Evolutionary conservation across 257 asterid genomes (phyloP), one percentile per base, ranked within the genome.

Genomic region (Scutellaria galericulata): DNA sequence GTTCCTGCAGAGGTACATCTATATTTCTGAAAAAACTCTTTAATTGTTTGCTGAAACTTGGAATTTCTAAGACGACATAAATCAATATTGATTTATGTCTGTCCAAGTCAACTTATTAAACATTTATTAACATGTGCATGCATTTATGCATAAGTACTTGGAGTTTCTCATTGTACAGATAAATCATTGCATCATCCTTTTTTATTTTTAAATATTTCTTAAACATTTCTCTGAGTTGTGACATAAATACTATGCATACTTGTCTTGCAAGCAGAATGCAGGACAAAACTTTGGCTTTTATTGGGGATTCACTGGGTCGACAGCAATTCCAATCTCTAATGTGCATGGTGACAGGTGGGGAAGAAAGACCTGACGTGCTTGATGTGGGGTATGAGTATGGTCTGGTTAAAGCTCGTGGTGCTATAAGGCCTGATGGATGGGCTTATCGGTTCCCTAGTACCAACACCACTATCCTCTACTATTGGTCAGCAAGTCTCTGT

Each of bases 401-500:
- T 58, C 97, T 91, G 52, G 87, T 91, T 31, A 91, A 89, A 83
- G 96, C 97, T 75, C 96, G 78, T 68, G 90, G 88, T 58, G 90
- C 98, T 22, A 72, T 61, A 56, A 85, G 97, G 51, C 97, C 98
- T 12, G 96, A 93, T 77, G 98, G 98, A 67, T 93, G 97, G 98
- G 98, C 93, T 57, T 93, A 93, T 67, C 83, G 89, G 20, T 89
- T 93, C 71, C 93, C 91, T 7, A 81, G 65, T 42, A 84, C 96
- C 76, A 91, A 93, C 77, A 91, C 96, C 55, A 91, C 98, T 40
- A 76, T 93, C 77, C 94, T 91, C 63, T 93, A 89, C 80, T 93
- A 93, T 56, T 93, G 98, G 98, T 93, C 98, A 10, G 96, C 98
- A 52, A 93, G 96, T 72, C 96, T 93, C 12, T 85, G 91, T 56